Conservation (phyloP, 192 early-diverging fungal species). For the Physocladia obscura region DNA sequence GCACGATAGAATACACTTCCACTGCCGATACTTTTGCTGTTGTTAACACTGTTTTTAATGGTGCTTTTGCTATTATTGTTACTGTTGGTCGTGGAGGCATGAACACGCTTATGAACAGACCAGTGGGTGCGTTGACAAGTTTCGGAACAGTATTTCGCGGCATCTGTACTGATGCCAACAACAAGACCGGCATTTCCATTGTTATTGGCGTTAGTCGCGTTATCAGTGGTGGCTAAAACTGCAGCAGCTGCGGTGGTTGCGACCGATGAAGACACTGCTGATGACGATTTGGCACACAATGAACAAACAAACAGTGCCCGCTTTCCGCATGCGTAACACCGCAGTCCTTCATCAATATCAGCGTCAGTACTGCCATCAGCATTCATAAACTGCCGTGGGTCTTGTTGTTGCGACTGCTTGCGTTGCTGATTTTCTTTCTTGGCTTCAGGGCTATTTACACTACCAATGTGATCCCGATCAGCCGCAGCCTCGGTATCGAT, state of each 20-base stretch:
- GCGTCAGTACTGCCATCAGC: background rate
- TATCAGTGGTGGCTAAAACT: background rate
- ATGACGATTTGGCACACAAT: background rate
- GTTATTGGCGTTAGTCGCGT: background rate
- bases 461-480: too few species aligned
- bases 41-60: too few species aligned
- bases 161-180: background rate
- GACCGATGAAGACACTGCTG: background rate
- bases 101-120: background rate
- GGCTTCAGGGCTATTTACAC: too few species aligned
- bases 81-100: too few species aligned
- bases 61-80: background rate
- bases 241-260: background rate
- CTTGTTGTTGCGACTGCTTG: too few species aligned
- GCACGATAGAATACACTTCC: too few species aligned
- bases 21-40: too few species aligned
- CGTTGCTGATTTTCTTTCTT: too few species aligned
- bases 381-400: background rate
- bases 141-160: conserved; percentile 15
- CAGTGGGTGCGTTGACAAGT: conserved; percentile 1
- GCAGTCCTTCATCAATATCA: background rate
- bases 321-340: background rate
- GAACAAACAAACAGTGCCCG: conserved; percentile 18
- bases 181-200: background rate
- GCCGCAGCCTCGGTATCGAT: too few species aligned